These are phyloP conservation scores for Phaeotremella skinneri DNA, from an alignment of 768 basidiomycete genomes.

Conservation along the genomic window DNA sequence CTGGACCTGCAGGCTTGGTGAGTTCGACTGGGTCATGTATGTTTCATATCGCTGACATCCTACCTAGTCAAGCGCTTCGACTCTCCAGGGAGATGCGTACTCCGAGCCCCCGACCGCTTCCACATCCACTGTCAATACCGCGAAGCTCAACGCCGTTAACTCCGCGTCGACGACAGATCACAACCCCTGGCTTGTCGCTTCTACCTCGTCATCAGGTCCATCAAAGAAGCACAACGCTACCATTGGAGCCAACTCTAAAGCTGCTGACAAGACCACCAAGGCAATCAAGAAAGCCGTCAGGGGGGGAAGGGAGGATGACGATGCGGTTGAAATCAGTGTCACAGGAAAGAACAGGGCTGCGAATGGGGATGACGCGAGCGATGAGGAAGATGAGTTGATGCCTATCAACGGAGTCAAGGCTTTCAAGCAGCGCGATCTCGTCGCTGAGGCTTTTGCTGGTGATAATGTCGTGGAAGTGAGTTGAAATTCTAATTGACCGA, in stretches of 20 bases:
- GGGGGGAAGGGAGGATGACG: constrained; percentile 67
- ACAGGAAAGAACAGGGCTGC: constrained; percentile 43
- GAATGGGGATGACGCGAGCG: constrained; percentile 61
- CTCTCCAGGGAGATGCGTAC: neutral
- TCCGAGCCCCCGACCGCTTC: constrained; percentile 1
- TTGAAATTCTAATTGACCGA: neutral
- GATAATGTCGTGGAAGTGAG: constrained; percentile 90
- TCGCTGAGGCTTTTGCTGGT: constrained; percentile 91
- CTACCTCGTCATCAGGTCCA: constrained; percentile 54
- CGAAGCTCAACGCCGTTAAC: neutral
- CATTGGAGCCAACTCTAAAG: constrained; percentile 62
- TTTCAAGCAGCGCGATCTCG: constrained; percentile 86
- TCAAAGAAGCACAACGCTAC: constrained; percentile 73
- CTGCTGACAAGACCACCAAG: constrained; percentile 66
- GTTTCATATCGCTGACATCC: neutral
- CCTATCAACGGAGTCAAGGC: constrained; percentile 58
- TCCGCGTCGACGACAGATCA: constrained; percentile 17
- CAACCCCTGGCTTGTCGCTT: constrained; percentile 81
- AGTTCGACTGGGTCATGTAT: constrained; percentile 9
- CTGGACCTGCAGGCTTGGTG: constrained; percentile 24
- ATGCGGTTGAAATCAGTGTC: constrained; percentile 68
- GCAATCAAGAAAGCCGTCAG: constrained; percentile 69
- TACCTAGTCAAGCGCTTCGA: neutral
- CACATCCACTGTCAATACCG: neutral
- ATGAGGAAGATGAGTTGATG: constrained; percentile 56